Evolutionary conservation across 106 monocot genomes (phyloP), one percentile per base, ranked within the genome.

Genomic region (Iris macrosiphon): DNA sequence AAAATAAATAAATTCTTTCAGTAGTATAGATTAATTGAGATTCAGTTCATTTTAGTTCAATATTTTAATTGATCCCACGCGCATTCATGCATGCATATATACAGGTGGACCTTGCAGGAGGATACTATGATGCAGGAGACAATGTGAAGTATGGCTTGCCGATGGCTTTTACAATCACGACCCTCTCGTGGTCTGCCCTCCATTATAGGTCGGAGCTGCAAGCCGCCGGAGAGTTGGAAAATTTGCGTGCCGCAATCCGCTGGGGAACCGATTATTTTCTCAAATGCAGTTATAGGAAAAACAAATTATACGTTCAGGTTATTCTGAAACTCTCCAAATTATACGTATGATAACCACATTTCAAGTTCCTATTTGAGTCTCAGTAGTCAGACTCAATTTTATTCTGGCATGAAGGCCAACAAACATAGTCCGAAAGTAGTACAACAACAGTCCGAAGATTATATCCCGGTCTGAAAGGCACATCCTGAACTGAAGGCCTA

Each of bases 201-300:
- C 47, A 60, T 52, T 87, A 79, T 61, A 2, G 57, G 18, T 11
- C 42, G 3, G 83, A 98, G 83, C 67, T 98, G 19, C 27, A 68
- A 23, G 40, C 62, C 1, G n/a, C 77, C 0, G 80, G 77, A 1
- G 90, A 98, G 70, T 38, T 86, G 11, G 44, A 56, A 5, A 79
- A 96, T 33, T 57, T 79, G 4, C 71, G 78, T 12, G 67, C 74
- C 4, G 96, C 80, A 0, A 87, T 98, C 52, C 65, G 82, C 9
- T 98, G 96, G 96, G 96, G 86, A 15, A 83, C 96, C 0, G 86
- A 98, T 60, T 98, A 71, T 51, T 87, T 98, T 40, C 90, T 98
- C 70, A 98, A 87, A 44, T 76, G 85, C 26, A 56, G 45, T 8
- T 2, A 60, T 4, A 80, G 70, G 57, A 71, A 73, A 28, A 73